Evolutionary conservation across 1,139 yeast species (phyloP).

Genomic region (Pichia sp.): DNA sequence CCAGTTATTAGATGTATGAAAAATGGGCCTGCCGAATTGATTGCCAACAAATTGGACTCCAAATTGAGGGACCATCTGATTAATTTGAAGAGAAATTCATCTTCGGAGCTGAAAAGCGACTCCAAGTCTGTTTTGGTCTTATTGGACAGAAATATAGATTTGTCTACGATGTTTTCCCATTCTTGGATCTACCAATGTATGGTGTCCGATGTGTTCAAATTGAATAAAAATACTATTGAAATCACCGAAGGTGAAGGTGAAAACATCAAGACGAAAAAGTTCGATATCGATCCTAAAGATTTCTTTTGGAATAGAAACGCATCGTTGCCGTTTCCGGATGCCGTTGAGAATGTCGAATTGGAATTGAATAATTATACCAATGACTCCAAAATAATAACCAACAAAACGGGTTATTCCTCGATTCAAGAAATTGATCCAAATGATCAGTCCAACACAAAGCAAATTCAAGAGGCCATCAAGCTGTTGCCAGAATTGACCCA

Average conservation of each 20-base stretch:
- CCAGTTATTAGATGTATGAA: conserved; percentile 89
- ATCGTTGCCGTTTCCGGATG: conserved; percentile 92
- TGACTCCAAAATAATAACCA: conserved; percentile 82
- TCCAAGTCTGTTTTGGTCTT: conserved; percentile 73
- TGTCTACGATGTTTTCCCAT: conserved; percentile 91
- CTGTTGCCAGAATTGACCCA: conserved; percentile 89
- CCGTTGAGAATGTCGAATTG: conserved; percentile 87
- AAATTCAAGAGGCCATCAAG: conserved; percentile 83
- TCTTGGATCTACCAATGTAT: conserved; percentile 98
- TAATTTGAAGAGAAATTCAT: conserved; percentile 41
- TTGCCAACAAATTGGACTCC: conserved; percentile 79
- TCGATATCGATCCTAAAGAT: conserved; percentile 87
- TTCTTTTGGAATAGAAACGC: conserved; percentile 86
- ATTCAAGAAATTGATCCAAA: conserved; percentile 68
- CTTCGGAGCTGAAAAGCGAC: conserved; percentile 13
- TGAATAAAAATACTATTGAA: conserved; percentile 72
- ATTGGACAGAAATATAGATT: conserved; percentile 81
- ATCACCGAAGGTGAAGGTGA: conserved; percentile 27
- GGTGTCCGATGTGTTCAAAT: conserved; percentile 83
- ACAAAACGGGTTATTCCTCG: conserved; percentile 62
- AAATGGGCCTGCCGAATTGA: conserved; percentile 93
- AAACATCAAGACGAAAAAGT: conserved; percentile 39
- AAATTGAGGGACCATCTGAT: conserved; percentile 77
- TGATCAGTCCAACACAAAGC: conserved; percentile 56
- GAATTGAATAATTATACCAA: conserved; percentile 75